A percentile compares a stretch with the other conserved stretches of the same genome.
Evolutionary conservation across 768 basidiomycete species (phyloP).

Genomic region (Mycena capillaripes): DNA sequence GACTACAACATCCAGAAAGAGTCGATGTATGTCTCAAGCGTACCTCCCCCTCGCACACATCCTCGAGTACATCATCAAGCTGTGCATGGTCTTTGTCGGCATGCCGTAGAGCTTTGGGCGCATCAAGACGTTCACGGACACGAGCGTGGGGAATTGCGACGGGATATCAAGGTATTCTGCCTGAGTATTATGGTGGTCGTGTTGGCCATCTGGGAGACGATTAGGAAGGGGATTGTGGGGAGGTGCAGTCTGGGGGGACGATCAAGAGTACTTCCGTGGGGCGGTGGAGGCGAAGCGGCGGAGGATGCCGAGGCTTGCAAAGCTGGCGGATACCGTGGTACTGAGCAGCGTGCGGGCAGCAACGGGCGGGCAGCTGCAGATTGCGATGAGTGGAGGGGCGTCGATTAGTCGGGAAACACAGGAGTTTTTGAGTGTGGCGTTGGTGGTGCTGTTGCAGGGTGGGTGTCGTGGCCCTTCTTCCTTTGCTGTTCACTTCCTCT

Average conservation of each 20-base stretch:
- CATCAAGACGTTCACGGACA: conserved; percentile 96
- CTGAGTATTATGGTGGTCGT: conserved; percentile 96
- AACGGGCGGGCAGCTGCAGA: conserved; percentile 60
- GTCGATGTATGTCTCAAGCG: too few relatives aligned
- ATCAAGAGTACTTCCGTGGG: conserved; percentile 85
- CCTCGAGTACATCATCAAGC: conserved; percentile 95
- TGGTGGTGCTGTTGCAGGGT: conserved; percentile 94
- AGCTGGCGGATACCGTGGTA: conserved; percentile 82
- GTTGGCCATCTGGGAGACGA: conserved; percentile 97
- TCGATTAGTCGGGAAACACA: conserved; percentile 88
- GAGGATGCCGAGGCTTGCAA: conserved; percentile 72
- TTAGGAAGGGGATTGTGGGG: too few relatives aligned
- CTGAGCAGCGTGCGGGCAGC: conserved; percentile 69
- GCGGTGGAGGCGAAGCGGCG: conserved; percentile 84
- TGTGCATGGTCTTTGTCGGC: conserved; percentile 80
- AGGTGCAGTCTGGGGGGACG: too few relatives aligned
- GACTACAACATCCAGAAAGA: too few relatives aligned
- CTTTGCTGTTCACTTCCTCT: not conserved
- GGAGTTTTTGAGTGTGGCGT: conserved; percentile 85
- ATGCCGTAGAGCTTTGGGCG: conserved; percentile 91
- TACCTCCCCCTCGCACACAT: conserved; percentile 96
- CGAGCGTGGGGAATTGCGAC: conserved; percentile 86
- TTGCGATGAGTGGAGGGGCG: conserved; percentile 83
- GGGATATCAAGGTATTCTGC: conserved; percentile 86
- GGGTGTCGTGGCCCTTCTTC: conserved; percentile 35